Conservation (phyloP, 345 rosid genomes). For the Tarenaya hassleriana region DNA sequence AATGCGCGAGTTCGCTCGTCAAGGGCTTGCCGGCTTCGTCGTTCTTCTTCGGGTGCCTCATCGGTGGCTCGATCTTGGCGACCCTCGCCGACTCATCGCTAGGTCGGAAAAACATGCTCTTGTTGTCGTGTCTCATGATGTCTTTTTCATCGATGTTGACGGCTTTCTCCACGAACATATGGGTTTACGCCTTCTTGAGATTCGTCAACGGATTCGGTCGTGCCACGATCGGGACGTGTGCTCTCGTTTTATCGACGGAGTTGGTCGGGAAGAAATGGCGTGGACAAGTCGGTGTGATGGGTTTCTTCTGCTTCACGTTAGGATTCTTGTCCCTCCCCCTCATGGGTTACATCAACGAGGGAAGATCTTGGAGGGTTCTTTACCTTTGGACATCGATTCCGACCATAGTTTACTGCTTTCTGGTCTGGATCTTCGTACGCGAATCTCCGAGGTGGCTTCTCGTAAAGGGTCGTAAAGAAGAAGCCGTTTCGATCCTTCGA, state of each 20-base stretch:
- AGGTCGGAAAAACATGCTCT: constrained; percentile 54
- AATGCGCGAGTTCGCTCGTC: constrained; percentile 38
- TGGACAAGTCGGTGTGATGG: constrained; percentile 38
- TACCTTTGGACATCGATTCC: constrained; percentile 50
- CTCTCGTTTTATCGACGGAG: constrained; percentile 45
- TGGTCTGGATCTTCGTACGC: constrained; percentile 29
- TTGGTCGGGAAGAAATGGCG: constrained; percentile 45
- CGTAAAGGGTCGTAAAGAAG: constrained; percentile 41
- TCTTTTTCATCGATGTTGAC: constrained; percentile 34
- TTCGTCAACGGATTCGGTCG: constrained; percentile 48
- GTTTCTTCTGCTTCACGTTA: constrained; percentile 36
- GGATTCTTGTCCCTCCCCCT: constrained; percentile 44
- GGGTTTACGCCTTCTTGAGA: constrained; percentile 38
- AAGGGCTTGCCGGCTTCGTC: constrained; percentile 55
- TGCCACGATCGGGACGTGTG: constrained; percentile 39
- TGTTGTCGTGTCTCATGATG: constrained; percentile 39
- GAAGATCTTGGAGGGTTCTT: constrained; percentile 40
- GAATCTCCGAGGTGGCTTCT: constrained; percentile 62
- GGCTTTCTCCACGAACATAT: constrained; percentile 36
- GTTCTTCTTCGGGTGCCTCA: constrained; percentile 51
- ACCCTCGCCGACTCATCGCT: constrained; percentile 49
- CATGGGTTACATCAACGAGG: constrained; percentile 35
- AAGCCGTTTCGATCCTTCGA: constrained; percentile 46
- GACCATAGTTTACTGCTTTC: constrained; percentile 26
- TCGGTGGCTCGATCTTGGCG: constrained; percentile 45